Base-by-base conservation (phyloP, 2,329 filamentous ascomycete genomes). In the Rhynchosporium agropyri region DNA sequence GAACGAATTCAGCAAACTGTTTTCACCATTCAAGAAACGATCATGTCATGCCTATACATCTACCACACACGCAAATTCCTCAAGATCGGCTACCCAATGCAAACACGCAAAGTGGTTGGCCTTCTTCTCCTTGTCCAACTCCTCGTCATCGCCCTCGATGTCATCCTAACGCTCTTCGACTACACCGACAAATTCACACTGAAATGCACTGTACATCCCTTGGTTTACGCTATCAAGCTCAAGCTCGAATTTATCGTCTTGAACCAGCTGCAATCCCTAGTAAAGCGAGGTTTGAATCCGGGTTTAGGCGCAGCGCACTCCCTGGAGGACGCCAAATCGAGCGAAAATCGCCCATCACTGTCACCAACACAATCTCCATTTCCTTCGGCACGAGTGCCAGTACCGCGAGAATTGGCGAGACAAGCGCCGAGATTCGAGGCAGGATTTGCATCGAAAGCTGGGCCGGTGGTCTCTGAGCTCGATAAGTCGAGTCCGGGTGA, bases 241-340 rank as follows among this genome's bases (percentile, higher is more conserved):
- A 57, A 57, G 28, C 54, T 57, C 10, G 54, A 57, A 31, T 57
- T 57, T 40, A 57, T 57, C 54, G 54, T 57, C 28, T 33, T 45
- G 42, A 57, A 57, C 28, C 54, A 57, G 10, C 54, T 57, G 1
- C 54, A 57, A 46, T 45, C 38, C 3, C 54, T 57, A 8, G 54
- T 57, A 1, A 57, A 57, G 28, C 26, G 40, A 10, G 54, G 54
- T n/a, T 13, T 57, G 10, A 57, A 40, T 36, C 40, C 42, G 26
- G 40, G 42, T 46, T 57, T 57, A 57, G 54, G 54, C 54, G 40
- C 54, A 20, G 29, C 54, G 13, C 15, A 13, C 8, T 3, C 26
- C 4, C 26, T 28, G 15, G 49, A 3, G 31, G 54, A 43, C 4
- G 54, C 7, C n/a, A 57, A 46, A 2, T 45, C 13, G 26, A 36